Conservation (phyloP, 2,329 filamentous ascomycete species). For the Didymella keratinophila region DNA sequence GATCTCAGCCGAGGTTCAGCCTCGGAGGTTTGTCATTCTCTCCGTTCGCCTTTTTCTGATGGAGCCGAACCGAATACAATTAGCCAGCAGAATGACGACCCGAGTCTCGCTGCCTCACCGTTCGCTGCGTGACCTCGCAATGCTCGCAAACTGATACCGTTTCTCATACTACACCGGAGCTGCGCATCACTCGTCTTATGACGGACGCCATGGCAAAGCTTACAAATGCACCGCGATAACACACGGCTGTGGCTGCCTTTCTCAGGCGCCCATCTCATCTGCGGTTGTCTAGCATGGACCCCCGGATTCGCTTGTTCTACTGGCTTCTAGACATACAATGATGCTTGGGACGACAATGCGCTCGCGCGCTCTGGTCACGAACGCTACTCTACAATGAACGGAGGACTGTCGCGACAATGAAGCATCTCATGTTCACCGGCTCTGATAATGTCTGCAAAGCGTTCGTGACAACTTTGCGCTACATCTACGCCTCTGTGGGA, state of each 20-base stretch:
- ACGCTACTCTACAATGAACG: neutral
- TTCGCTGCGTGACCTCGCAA: neutral
- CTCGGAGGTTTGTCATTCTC: neutral
- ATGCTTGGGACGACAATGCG: neutral
- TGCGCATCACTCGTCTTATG: neutral
- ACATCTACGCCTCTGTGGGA: neutral
- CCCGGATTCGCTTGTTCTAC: constrained; percentile 5
- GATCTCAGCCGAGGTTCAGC: neutral
- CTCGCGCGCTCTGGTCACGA: neutral
- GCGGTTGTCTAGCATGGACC: neutral
- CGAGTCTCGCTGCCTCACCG: neutral
- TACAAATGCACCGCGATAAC: constrained; percentile 14
- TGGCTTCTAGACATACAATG: constrained; percentile 8
- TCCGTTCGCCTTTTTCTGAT: neutral
- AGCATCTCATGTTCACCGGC: neutral
- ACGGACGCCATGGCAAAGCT: neutral
- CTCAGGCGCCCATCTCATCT: constrained; percentile 2
- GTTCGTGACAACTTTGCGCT: neutral
- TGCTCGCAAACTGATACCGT: constrained; percentile 3
- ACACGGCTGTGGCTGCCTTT: constrained; percentile 6
- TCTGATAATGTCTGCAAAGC: neutral
- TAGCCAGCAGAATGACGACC: neutral
- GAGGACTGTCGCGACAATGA: neutral
- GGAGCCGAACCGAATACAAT: neutral
- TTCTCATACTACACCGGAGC: neutral